Conservation (phyloP, 2,329 filamentous ascomycete genomes). For the Fusarium xylarioides region DNA sequence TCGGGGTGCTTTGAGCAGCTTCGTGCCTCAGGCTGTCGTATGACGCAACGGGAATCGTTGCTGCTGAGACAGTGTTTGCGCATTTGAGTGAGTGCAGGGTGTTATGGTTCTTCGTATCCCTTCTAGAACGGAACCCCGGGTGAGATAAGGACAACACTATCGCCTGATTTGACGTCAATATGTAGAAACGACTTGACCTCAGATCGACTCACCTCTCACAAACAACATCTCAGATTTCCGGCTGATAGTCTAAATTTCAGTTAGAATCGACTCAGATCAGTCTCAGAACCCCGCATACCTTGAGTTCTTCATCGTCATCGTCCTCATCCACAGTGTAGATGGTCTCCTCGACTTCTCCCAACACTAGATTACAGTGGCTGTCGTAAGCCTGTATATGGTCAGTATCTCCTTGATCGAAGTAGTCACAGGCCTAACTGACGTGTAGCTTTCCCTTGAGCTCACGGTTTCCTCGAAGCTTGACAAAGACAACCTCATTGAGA, state of each 20-base stretch:
- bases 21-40: neutral
- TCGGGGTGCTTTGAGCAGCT: neutral
- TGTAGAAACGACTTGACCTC: neutral
- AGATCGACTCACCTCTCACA: constrained; percentile 77
- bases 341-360: constrained; percentile 97
- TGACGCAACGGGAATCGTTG: neutral
- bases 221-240: constrained; percentile 99
- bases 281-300: constrained; percentile 57
- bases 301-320: constrained; percentile 83
- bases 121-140: constrained; percentile 58
- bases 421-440: constrained; percentile 61
- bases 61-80: neutral
- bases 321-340: constrained; percentile 93
- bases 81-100: neutral
- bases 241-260: constrained; percentile 77
- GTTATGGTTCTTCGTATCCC: neutral
- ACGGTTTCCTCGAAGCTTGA: constrained; percentile 94
- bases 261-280: neutral
- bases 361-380: constrained; percentile 95
- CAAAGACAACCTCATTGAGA: constrained; percentile 95
- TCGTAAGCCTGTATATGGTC: constrained; percentile 82
- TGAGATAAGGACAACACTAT: constrained; percentile 77
- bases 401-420: neutral
- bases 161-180: constrained; percentile 59
- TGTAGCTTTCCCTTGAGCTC: constrained; percentile 96